Percentiles rank a stretch among this genome's conserved stretches.
Evolutionary conservation across 768 basidiomycete species (phyloP).

Genomic region (Trametes punicea): DNA sequence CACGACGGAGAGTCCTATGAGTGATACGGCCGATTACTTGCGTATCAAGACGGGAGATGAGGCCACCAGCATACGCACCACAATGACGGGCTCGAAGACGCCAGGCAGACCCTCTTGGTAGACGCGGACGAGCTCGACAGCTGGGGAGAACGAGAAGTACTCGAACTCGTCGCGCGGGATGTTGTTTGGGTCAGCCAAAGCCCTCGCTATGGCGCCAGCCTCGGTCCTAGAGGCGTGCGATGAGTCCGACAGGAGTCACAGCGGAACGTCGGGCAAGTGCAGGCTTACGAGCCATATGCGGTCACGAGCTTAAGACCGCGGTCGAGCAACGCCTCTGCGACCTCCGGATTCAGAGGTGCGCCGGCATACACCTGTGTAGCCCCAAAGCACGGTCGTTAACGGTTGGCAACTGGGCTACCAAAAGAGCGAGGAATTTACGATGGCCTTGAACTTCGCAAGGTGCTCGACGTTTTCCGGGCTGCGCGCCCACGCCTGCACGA

Average conservation of each 20-base stretch:
- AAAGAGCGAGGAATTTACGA: conserved; percentile 10
- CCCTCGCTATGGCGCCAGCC: conserved; percentile 7
- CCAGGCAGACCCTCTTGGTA: conserved; percentile 32
- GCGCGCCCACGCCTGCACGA: conserved; percentile 23
- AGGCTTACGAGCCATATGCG: conserved; percentile 37
- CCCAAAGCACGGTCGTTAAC: neutral
- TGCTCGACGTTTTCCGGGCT: conserved; percentile 6
- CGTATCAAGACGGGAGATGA: neutral
- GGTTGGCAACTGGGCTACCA: neutral
- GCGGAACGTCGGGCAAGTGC: neutral
- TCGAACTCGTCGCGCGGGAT: conserved; percentile 28
- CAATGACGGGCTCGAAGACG: conserved; percentile 36
- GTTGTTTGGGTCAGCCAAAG: neutral
- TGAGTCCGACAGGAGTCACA: neutral
- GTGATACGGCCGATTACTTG: neutral
- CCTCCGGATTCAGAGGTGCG: conserved; percentile 35
- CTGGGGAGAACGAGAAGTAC: conserved; percentile 31
- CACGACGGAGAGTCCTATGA: conserved; percentile 7
- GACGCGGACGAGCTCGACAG: conserved; percentile 27
- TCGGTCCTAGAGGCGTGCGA: conserved; percentile 6
- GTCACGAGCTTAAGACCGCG: conserved; percentile 33
- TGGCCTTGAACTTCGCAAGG: conserved; percentile 9
- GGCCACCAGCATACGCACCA: conserved; percentile 28
- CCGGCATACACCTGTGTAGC: conserved; percentile 34
- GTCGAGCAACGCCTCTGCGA: conserved; percentile 33